Evolutionary conservation across 208 protist genomes (phyloP).

Genomic region (Leishmania major): DNA sequence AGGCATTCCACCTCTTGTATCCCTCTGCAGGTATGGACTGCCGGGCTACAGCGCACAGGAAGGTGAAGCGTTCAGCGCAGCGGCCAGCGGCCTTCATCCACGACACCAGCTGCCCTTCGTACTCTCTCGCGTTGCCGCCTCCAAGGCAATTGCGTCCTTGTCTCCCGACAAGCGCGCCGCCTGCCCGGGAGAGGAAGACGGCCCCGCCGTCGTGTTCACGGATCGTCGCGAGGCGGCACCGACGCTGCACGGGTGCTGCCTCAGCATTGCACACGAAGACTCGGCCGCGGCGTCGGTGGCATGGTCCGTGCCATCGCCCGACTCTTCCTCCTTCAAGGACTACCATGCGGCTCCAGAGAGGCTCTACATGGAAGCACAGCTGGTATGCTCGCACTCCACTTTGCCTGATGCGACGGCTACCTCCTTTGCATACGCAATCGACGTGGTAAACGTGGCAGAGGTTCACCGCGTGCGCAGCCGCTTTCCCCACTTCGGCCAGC

Average conservation of each 20-base stretch:
- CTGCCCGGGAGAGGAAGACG: too few relatives aligned
- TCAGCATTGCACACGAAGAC: slow-evolving; percentile 67
- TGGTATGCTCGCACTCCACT: background rate
- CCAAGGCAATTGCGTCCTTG: slow-evolving; percentile 33
- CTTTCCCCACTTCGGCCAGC: slow-evolving; percentile 28
- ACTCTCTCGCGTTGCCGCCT: slow-evolving; percentile 67
- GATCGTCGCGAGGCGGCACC: slow-evolving; percentile 32
- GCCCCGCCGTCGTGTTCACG: slow-evolving; percentile 26
- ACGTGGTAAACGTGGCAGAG: slow-evolving; percentile 47
- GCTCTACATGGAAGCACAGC: background rate
- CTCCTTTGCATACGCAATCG: slow-evolving; percentile 31
- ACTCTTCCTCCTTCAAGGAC: background rate
- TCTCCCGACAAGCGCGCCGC: background rate
- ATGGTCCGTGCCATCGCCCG: slow-evolving; percentile 17
- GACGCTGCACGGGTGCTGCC: slow-evolving; percentile 24
- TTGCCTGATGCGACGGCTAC: background rate
- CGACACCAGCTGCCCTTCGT: slow-evolving; percentile 54
- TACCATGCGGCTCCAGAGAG: background rate
- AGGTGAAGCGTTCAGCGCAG: background rate
- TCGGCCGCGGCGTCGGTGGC: slow-evolving; percentile 42
- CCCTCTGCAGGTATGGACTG: slow-evolving; percentile 2
- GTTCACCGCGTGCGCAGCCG: slow-evolving; percentile 35
- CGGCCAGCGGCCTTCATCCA: slow-evolving; percentile 22
- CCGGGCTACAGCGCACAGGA: slow-evolving; percentile 3
- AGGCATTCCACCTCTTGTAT: slow-evolving; percentile 1